A percentile compares a stretch with the other conserved stretches of the same genome.
These are phyloP conservation scores for Curvularia lunata DNA, from an alignment of 2,329 filamentous ascomycete species.

Conservation along the genomic window DNA sequence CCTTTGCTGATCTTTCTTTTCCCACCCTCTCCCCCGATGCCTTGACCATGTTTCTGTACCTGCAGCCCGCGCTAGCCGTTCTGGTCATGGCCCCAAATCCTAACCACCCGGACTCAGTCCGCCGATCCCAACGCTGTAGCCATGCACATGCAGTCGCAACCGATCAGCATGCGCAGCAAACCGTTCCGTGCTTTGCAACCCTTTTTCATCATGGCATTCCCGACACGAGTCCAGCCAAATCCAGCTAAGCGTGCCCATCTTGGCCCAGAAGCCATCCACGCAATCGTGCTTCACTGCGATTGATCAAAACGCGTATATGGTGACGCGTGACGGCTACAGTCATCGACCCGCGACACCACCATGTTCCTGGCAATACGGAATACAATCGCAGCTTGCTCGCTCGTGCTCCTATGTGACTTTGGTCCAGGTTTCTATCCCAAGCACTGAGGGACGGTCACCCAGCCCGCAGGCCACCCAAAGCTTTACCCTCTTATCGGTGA, in stretches of 20 bases:
- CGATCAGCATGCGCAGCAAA: not conserved
- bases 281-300: not conserved
- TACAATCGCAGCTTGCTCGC: too few species aligned
- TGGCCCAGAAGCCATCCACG: not conserved
- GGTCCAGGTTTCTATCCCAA: too few species aligned
- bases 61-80: conserved; percentile 15
- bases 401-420: too few species aligned
- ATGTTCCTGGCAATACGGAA: too few species aligned
- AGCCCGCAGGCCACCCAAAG: not conserved
- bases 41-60: conserved; percentile 15
- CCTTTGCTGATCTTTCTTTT: not conserved
- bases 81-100: not conserved
- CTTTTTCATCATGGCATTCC: not conserved
- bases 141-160: not conserved
- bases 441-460: not conserved
- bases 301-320: not conserved
- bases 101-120: conserved; percentile 1
- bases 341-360: not conserved
- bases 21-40: not conserved
- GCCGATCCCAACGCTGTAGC: conserved; percentile 4
- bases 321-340: not conserved
- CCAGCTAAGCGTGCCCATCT: not conserved
- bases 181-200: conserved; percentile 1
- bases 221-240: not conserved
- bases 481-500: not conserved